Evolutionary conservation across 768 basidiomycete species (phyloP), one percentile per base, ranked within the genome.

Genomic region (Dioszegia crocea): DNA sequence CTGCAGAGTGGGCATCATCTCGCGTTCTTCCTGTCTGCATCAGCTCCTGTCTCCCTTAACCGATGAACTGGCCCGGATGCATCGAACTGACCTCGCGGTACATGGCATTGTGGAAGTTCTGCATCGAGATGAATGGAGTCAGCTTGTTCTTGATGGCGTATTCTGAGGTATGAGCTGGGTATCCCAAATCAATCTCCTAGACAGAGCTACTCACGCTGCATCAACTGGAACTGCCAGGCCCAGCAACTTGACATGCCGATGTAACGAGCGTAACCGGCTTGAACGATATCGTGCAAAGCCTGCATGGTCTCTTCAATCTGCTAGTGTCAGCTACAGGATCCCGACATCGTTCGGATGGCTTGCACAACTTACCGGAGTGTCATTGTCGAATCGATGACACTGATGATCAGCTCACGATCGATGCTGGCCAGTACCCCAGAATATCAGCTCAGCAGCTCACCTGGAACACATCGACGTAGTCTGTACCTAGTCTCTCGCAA

Each of bases 381-480:
- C 77, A 14, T 76, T 52, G 62, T 85, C 84, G 59, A 84, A 84
- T 4, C 83, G 79, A 80, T 61, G 65, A 81, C 86, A 82, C 82
- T 82, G 23, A 47, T 40, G n/a, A 31, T 26, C 29, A 36, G n/a
- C 31, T 21, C 51, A 26, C 36, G 73, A 70, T 55, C n/a, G n/a
- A n/a, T n/a, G n/a, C n/a, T n/a, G n/a, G n/a, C n/a, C n/a, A n/a
- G n/a, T n/a, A n/a, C n/a, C n/a, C n/a, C n/a, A n/a, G n/a, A n/a
- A n/a, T 21, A 36, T 23, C 31, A 31, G 17, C 30, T 19, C 53
- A 23, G 38, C 4, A 26, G 54, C 63, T 56, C 45, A 67, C 65
- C 78, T 89, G 88, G 8, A 88, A 76, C 1, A 89, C 76, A 67
- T 89, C 89, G 66, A 90, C 80, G 62, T 88, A 88, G 51, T 89